A percentile compares a stretch with the other conserved stretches of the same genome.
These are phyloP conservation scores for Penicillium nucicola DNA, from an alignment of 495 filamentous ascomycete genomes.

Conservation along the genomic window DNA sequence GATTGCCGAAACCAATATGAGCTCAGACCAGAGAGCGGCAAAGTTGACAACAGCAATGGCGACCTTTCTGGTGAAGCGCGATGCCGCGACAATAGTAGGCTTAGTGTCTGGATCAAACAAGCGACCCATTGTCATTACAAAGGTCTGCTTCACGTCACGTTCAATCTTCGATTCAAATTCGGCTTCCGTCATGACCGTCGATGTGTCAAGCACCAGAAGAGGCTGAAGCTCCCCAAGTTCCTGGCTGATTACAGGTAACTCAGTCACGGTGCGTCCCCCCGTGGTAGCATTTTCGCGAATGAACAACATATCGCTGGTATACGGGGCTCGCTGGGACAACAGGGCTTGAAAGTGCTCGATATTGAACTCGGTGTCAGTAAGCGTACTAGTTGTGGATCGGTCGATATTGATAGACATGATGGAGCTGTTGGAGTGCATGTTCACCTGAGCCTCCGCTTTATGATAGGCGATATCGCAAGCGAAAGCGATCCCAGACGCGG, in stretches of 20 bases:
- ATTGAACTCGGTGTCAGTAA: conserved; percentile 30
- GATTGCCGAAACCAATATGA: conserved; percentile 25
- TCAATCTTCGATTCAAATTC: conserved; percentile 33
- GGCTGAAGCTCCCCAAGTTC: conserved; percentile 34
- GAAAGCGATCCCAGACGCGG: conserved; percentile 30
- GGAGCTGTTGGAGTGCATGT: conserved; percentile 43
- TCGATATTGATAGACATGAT: conserved; percentile 27
- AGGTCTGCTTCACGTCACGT: conserved; percentile 32
- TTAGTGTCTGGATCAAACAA: conserved; percentile 32
- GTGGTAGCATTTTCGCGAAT: conserved; percentile 30
- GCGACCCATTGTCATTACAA: conserved; percentile 34
- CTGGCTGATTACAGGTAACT: conserved; percentile 37
- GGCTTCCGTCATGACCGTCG: conserved; percentile 27
- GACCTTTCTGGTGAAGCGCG: conserved; percentile 25
- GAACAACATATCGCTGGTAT: conserved; percentile 40
- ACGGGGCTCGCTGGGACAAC: conserved; percentile 32
- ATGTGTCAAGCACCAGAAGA: conserved; percentile 32
- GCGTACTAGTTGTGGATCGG: conserved; percentile 11
- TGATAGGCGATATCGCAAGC: conserved; percentile 36
- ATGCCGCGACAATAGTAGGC: conserved; percentile 22
- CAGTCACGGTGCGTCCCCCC: conserved; percentile 27
- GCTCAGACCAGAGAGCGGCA: conserved; percentile 32
- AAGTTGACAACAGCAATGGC: conserved; percentile 32
- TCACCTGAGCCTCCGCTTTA: conserved; percentile 28
- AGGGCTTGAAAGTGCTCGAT: conserved; percentile 35